Percentiles rank a stretch among this genome's conserved stretches.
Conservation (phyloP, 2,329 filamentous ascomycete species). For the Penicillium sp. region DNA sequence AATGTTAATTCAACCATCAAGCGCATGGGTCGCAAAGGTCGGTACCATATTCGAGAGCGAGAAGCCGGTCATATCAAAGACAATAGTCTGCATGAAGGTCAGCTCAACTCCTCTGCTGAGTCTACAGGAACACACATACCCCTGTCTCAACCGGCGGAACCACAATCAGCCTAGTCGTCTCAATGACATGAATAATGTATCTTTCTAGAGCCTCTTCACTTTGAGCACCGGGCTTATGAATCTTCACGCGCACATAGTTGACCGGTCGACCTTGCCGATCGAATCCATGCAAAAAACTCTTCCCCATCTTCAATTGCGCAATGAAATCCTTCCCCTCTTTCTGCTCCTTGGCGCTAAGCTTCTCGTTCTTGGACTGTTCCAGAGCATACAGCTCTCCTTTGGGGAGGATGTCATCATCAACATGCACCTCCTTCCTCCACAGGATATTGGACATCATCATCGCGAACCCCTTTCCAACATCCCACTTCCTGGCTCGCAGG, state of each 20-base stretch:
- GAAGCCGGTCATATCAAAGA: conserved; percentile 94
- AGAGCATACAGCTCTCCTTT: conserved; percentile 66
- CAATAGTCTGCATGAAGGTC: conserved; percentile 61
- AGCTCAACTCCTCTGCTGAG: not conserved
- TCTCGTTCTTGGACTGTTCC: conserved; percentile 52
- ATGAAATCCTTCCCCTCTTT: conserved; percentile 18
- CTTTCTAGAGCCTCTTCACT: conserved; percentile 75
- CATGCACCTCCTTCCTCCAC: conserved; percentile 80
- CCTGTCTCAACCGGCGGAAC: conserved; percentile 78
- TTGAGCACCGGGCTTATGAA: conserved; percentile 81
- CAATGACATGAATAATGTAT: conserved; percentile 87
- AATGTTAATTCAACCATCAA: not conserved
- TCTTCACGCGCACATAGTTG: conserved; percentile 72
- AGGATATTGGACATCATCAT: conserved; percentile 90
- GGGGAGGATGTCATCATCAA: conserved; percentile 78
- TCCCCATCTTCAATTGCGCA: conserved; percentile 20
- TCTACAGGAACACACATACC: conserved; percentile 52
- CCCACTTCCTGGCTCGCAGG: conserved; percentile 63
- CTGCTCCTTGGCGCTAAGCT: conserved; percentile 9
- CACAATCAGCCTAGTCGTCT: conserved; percentile 77
- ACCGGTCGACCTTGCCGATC: conserved; percentile 63
- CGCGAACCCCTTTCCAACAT: conserved; percentile 79
- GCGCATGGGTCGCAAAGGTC: not conserved
- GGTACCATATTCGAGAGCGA: conserved; percentile 84
- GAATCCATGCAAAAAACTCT: conserved; percentile 20